Percentiles rank a stretch among this genome's conserved stretches.
Evolutionary conservation across 306 rosid genomes (phyloP).

Genomic region (Elaeagnus macrophylla): DNA sequence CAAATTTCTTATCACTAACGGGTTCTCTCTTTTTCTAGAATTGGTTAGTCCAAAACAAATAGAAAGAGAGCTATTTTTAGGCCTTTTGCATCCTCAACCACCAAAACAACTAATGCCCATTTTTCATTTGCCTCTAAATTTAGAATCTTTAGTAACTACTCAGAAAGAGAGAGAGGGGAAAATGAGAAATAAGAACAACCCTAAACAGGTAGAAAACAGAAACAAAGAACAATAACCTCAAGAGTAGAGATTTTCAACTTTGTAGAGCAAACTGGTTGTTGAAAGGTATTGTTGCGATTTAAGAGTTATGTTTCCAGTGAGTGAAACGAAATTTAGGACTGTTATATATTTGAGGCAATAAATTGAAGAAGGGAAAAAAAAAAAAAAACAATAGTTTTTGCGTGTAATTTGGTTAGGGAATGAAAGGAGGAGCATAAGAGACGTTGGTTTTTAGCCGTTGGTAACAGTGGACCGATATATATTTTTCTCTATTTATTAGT

Average conservation of each 20-base stretch:
- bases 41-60: slow-evolving; percentile 3
- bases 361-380: not conserved
- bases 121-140: not conserved
- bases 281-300: not conserved
- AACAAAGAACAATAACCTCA: not conserved
- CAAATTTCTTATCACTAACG: not conserved
- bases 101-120: not conserved
- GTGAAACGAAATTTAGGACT: not conserved
- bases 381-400: not conserved
- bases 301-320: too few relatives aligned
- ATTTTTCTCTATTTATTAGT: too few relatives aligned
- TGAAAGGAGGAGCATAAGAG: not conserved
- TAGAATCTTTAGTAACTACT: not conserved
- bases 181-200: too few relatives aligned
- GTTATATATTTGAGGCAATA: not conserved
- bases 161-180: not conserved
- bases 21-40: slow-evolving; percentile 5
- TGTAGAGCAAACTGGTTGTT: not conserved
- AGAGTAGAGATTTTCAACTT: not conserved
- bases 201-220: not conserved
- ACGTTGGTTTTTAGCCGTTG: not conserved
- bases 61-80: slow-evolving; percentile 10
- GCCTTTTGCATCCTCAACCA: not conserved
- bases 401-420: not conserved
- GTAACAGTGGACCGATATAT: too few relatives aligned